Percentiles rank a stretch among this genome's conserved stretches.
Conservation (phyloP, 139 green algal genomes). For the Gonium pectorale region DNA sequence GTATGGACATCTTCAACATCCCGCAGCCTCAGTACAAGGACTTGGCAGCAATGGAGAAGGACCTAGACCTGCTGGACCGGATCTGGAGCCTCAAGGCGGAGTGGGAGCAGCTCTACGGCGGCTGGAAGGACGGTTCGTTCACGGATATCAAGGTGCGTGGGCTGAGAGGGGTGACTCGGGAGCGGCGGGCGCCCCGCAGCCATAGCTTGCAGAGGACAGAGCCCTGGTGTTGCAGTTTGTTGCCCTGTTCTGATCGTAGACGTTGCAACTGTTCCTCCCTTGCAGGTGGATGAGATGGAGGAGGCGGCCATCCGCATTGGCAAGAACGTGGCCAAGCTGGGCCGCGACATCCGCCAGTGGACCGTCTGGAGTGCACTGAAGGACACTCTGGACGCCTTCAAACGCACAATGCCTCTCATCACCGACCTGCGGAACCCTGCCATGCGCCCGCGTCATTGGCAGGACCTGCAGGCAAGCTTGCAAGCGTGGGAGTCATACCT, state of each 20-base stretch:
- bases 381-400: constrained; percentile 89
- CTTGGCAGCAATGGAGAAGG: constrained; percentile 70
- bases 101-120: constrained; percentile 80
- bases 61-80: constrained; percentile 79
- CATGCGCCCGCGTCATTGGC: constrained; percentile 87
- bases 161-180: background rate
- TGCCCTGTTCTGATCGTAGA: too few relatives aligned
- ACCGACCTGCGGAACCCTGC: constrained; percentile 88
- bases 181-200: too few relatives aligned
- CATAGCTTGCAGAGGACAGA: too few relatives aligned
- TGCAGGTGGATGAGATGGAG: constrained; percentile 88
- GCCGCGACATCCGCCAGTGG: constrained; percentile 86
- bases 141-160: constrained; percentile 73
- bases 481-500: too few relatives aligned
- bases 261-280: background rate
- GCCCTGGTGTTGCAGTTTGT: too few relatives aligned
- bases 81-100: constrained; percentile 83
- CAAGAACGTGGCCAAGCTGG: constrained; percentile 82
- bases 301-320: constrained; percentile 71
- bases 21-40: constrained; percentile 82
- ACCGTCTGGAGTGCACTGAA: constrained; percentile 77
- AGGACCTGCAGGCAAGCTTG: constrained; percentile 84
- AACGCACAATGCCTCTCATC: constrained; percentile 91
- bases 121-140: constrained; percentile 89
- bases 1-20: constrained; percentile 92